Evolutionary conservation across 345 rosid genomes (phyloP).

Genomic region (Clarkia xantiana): DNA sequence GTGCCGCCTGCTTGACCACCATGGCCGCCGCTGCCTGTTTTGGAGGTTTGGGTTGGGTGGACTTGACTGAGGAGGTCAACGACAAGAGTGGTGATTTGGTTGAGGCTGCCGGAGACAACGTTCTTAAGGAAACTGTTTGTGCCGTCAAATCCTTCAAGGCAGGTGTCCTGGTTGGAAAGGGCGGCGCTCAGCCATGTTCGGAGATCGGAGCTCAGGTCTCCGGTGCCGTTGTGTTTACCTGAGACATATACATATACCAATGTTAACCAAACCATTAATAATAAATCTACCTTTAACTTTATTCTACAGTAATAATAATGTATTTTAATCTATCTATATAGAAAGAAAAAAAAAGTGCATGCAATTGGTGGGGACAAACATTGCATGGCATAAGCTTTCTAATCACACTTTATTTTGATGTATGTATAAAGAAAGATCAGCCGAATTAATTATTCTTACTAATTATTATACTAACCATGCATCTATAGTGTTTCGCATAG

Average conservation of each 20-base stretch:
- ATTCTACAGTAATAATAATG: not conserved
- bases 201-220: conserved; percentile 50
- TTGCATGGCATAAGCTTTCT: no score
- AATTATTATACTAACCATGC: no score
- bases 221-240: conserved; percentile 62
- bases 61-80: conserved; percentile 40
- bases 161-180: conserved; percentile 61
- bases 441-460: no score
- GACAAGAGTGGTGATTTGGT: conserved; percentile 32
- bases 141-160: conserved; percentile 65
- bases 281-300: not conserved
- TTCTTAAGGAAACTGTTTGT: conserved; percentile 36
- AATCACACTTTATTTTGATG: no score
- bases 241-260: no score
- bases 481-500: no score
- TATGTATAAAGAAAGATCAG: no score
- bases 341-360: no score
- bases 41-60: conserved; percentile 20
- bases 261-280: no score
- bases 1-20: conserved; percentile 3
- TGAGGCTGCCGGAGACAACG: conserved; percentile 36
- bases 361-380: not conserved
- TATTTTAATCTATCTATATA: no score
- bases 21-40: conserved; percentile 3
- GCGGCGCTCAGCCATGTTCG: conserved; percentile 77